Conservation (phyloP, 1,284 basidiomycete species). For the Gymnopus androsaceus region DNA sequence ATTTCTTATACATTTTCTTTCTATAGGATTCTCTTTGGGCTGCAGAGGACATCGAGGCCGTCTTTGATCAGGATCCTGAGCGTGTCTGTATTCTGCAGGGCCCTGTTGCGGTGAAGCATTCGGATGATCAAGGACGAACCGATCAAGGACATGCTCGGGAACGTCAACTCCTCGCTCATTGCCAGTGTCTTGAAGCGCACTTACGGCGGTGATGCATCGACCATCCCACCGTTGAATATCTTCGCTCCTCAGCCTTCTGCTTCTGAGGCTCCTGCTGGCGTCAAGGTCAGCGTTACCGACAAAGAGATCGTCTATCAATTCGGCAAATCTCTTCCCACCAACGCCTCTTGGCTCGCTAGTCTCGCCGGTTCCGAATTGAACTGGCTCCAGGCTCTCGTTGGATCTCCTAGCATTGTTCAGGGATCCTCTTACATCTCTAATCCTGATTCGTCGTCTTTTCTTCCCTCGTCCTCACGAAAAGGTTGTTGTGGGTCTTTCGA, state of each 20-base stretch:
- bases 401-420: conserved; percentile 83
- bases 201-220: conserved; percentile 79
- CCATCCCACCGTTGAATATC: conserved; percentile 87
- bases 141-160: conserved; percentile 88
- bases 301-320: conserved; percentile 61
- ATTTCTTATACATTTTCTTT: conserved; percentile 14
- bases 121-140: conserved; percentile 90
- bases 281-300: conserved; percentile 49
- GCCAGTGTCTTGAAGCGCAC: conserved; percentile 79
- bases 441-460: conserved; percentile 85
- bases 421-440: conserved; percentile 86
- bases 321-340: conserved; percentile 56
- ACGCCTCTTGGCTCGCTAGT: conserved; percentile 79
- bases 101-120: conserved; percentile 90
- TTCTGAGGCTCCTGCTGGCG: conserved; percentile 42
- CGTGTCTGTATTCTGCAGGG: conserved; percentile 98
- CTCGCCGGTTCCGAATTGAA: conserved; percentile 80
- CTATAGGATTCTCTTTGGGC: conserved; percentile 94
- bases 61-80: conserved; percentile 97
- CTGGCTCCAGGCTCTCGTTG: conserved; percentile 89
- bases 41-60: conserved; percentile 96
- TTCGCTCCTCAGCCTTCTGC: conserved; percentile 61
- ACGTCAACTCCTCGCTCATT: conserved; percentile 80
- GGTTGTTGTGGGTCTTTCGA: conserved; percentile 58
- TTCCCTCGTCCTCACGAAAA: conserved; percentile 81